Base-by-base conservation (phyloP, 225 moss, liverwort and hornwort species). In the Bryum argenteum region DNA sequence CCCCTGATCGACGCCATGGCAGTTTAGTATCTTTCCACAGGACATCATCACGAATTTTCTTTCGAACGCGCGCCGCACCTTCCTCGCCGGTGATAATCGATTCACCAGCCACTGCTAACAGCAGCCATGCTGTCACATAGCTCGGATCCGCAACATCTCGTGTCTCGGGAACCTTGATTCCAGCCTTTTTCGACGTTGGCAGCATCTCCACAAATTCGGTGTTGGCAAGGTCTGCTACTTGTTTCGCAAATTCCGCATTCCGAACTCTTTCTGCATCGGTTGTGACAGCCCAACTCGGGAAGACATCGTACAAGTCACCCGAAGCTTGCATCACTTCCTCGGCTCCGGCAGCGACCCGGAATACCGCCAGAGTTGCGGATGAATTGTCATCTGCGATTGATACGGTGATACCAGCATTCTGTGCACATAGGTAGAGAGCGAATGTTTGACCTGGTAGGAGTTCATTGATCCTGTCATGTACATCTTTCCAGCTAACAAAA, bases 1-100 rank as follows among this genome's bases (percentile, higher is more conserved):
- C 65, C 37, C 66, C 66, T 7, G 74, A 74, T 38, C 66, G 65
- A 10, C 74, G 74, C 74, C 74, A 74, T 14, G 74, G 74, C 12
- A 56, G 28, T 44, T 22, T 2, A 8, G n/a, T 7, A 26, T 21
- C 13, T 11, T 58, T 17, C 56, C 74, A 66, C 12, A 66, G 28
- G 24, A 66, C 58, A 57, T 58, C 74, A 24, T 66, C 74, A 38
- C 74, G 74, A 20, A 74, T 66, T n/a, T 74, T 66, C 33, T 74
- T 74, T 5, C 26, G 8, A 8, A 66, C 28, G 9, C 66, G 74
- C 16, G 9, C 23, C 3, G 13, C 74, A 17, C 33, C 65, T 23
- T 18, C 15, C 16, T 55, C 55, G 23, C 66, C 74, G 0, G 66
- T 57, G 47, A 74, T 58, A 19, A 43, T 5, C 4, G 74, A 66